phyloP scores from a whole-genome alignment of 805 yeast genomes.

The Jamesozyma jinghongensis region DNA sequence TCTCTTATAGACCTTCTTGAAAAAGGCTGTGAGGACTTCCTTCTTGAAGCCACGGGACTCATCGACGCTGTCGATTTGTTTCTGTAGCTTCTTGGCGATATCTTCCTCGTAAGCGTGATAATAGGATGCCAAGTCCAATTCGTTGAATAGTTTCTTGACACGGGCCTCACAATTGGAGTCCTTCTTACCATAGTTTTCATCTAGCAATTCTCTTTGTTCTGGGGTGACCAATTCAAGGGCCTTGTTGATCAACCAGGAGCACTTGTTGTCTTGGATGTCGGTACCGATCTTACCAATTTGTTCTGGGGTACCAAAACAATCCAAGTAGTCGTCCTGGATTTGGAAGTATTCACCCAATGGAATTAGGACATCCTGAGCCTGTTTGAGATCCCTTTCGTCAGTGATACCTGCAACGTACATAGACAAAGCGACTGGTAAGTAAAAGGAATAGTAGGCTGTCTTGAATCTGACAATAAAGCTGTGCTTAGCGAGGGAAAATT shows the following conservation, averaged over 20 bases:
- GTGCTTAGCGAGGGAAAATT: conserved; percentile 82
- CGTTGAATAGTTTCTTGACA: conserved; percentile 55
- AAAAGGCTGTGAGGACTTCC: conserved; percentile 75
- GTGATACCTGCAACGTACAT: conserved; percentile 84
- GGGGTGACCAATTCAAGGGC: conserved; percentile 68
- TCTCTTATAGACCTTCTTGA: conserved; percentile 89
- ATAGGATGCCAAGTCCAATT: conserved; percentile 58
- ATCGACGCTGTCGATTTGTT: conserved; percentile 62
- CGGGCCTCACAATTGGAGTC: conserved; percentile 55
- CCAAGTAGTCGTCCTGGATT: conserved; percentile 95
- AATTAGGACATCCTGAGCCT: conserved; percentile 77
- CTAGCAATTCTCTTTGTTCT: conserved; percentile 75
- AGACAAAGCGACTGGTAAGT: conserved; percentile 93
- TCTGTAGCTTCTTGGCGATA: conserved; percentile 53
- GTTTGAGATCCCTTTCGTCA: conserved; percentile 66
- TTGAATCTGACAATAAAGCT: conserved; percentile 92
- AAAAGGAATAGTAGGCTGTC: conserved; percentile 96
- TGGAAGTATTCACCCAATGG: conserved; percentile 98
- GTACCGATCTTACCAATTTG: conserved; percentile 98
- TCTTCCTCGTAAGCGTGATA: conserved; percentile 80
- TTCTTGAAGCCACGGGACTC: conserved; percentile 90
- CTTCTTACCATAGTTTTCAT: conserved; percentile 84
- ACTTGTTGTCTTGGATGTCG: conserved; percentile 95
- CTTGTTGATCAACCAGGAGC: conserved; percentile 94
- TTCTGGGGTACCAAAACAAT: conserved; percentile 95